These are phyloP conservation scores for Melocanna baccifera DNA, from an alignment of 176 grass and related monocot species.

Conservation along the genomic window DNA sequence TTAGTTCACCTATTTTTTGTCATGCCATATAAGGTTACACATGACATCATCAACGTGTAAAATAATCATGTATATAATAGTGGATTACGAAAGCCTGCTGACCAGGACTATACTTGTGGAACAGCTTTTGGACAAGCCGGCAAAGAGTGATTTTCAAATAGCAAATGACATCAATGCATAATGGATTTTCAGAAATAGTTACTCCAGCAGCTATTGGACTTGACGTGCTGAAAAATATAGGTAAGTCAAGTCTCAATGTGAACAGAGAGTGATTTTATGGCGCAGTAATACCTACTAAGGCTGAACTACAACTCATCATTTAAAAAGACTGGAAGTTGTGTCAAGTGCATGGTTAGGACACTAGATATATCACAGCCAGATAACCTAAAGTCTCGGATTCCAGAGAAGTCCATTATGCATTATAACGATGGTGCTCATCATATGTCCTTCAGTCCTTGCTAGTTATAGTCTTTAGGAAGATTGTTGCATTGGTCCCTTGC, in stretches of 20 bases:
- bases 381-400: not conserved
- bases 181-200: not conserved
- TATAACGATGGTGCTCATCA: not conserved
- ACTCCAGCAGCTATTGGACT: not conserved
- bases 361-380: not conserved
- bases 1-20: not conserved
- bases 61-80: not conserved
- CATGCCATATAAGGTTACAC: not conserved
- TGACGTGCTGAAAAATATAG: not conserved
- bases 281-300: not conserved
- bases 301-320: not conserved
- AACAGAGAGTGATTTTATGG: not conserved
- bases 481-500: not conserved
- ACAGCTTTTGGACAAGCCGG: conserved; percentile 7
- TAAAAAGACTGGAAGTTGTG: not conserved
- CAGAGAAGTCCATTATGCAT: not conserved
- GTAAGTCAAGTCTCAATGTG: not conserved
- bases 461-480: not conserved
- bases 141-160: not conserved
- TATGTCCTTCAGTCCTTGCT: not conserved
- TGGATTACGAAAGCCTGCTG: not conserved
- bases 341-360: not conserved
- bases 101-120: not conserved
- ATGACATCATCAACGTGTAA: not conserved
- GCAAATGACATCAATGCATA: not conserved